These are phyloP conservation scores for Dissoconium aciculare DNA, from an alignment of 2,329 filamentous ascomycete genomes.

Conservation along the genomic window DNA sequence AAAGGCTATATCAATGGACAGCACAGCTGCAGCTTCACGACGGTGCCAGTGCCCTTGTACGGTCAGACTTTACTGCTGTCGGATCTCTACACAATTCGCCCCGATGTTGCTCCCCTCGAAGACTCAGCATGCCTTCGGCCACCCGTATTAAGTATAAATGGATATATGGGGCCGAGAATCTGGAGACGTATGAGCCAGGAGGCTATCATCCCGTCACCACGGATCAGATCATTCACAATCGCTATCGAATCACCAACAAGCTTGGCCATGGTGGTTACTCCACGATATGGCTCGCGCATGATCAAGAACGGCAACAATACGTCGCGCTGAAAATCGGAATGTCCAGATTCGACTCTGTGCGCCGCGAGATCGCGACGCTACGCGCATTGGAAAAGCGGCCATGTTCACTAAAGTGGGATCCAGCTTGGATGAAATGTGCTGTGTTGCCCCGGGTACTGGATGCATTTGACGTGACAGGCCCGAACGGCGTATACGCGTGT, in stretches of 20 bases:
- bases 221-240: constrained; percentile 17
- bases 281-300: constrained; percentile 29
- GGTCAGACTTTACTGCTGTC: too few relatives aligned
- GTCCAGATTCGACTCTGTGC: background rate
- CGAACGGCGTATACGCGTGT: constrained; percentile 1
- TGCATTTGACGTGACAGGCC: background rate
- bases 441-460: background rate
- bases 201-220: constrained; percentile 22
- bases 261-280: constrained; percentile 28
- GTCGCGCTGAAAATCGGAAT: constrained; percentile 3
- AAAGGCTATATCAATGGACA: too few relatives aligned
- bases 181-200: constrained; percentile 9
- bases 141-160: too few relatives aligned
- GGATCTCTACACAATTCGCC: too few relatives aligned
- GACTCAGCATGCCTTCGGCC: too few relatives aligned
- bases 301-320: constrained; percentile 16
- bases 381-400: background rate
- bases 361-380: background rate
- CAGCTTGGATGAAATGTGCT: background rate
- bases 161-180: background rate
- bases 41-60: too few relatives aligned
- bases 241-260: constrained; percentile 29
- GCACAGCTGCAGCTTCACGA: too few relatives aligned
- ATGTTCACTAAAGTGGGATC: background rate
- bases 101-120: too few relatives aligned